Evolutionary conservation across 2,329 filamentous ascomycete genomes (phyloP), one percentile per base, ranked within the genome.

Genomic region (Penicillium sp.): DNA sequence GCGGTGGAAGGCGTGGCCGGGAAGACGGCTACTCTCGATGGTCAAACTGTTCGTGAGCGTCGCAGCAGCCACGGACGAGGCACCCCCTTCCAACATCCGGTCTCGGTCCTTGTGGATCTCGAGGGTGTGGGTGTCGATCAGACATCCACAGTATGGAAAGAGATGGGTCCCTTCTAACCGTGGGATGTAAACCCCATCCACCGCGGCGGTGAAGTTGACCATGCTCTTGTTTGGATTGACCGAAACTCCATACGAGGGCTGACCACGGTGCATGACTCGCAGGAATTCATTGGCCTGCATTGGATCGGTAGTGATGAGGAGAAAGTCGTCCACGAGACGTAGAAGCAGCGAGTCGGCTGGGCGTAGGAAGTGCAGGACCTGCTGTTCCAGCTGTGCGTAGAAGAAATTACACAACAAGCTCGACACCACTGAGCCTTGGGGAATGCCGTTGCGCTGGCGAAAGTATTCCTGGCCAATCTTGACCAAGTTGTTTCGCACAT

Each of bases 341-440:
- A 97, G 68, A 6, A 98, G 74, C 3, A 96, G 68, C 42, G 80
- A 84, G 32, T 84, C 73, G n/a, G 67, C 62, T 0, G 70, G 61
- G 12, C 74, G 58, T 2, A 93, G 69, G 62, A 96, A 97, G 0
- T 62, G 64, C 2, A 97, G 73, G 11, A 84, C 73, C 26, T 82
- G 76, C 5, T 70, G 70, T 67, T 98, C 93, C 1, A 97, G 79
- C 53, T 93, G 83, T 5, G 88, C 90, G 64, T 98, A 98, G 67
- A 97, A 96, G 69, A 95, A 91, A 69, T 90, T 97, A 75, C 93
- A 97, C 4, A 98, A 76, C 36, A 90, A 76, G 38, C 85, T 87
- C 0, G 90, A 96, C 4, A 98, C 66, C 1, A 96, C 79, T 0
- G 90, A 96, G 6, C 93, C 93, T 66, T 98, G 93, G 0, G 93